Conservation (phyloP, 495 filamentous ascomycete genomes). For the Annulohypoxylon maeteangense region DNA sequence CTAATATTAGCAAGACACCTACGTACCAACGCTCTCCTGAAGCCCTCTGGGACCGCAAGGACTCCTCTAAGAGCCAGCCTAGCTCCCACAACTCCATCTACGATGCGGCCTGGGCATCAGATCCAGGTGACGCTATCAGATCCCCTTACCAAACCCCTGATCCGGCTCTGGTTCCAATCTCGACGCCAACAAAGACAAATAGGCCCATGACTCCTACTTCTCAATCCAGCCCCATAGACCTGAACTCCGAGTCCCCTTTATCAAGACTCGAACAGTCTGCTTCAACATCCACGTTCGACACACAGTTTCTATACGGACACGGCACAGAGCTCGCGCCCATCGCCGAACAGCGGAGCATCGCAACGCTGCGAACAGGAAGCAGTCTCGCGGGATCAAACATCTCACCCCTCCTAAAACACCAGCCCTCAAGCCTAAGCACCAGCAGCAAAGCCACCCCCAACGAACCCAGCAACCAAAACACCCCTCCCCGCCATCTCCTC, state of each 20-base stretch:
- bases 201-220: slow-evolving; percentile 35
- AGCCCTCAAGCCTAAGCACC: slow-evolving; percentile 33
- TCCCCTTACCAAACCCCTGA: slow-evolving; percentile 40
- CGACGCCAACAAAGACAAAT: neutral
- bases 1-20: slow-evolving; percentile 26
- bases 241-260: slow-evolving; percentile 41
- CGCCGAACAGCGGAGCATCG: slow-evolving; percentile 52
- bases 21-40: slow-evolving; percentile 16
- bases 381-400: slow-evolving; percentile 43
- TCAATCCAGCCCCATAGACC: slow-evolving; percentile 27
- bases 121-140: slow-evolving; percentile 35
- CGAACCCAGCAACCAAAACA: neutral
- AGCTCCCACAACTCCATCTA: slow-evolving; percentile 53
- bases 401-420: slow-evolving; percentile 41
- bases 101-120: slow-evolving; percentile 49
- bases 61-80: slow-evolving; percentile 51
- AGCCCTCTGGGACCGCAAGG: slow-evolving; percentile 45
- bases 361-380: slow-evolving; percentile 40
- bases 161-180: slow-evolving; percentile 7
- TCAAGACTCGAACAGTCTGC: slow-evolving; percentile 17
- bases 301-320: slow-evolving; percentile 52
- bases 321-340: slow-evolving; percentile 55
- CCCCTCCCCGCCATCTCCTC: slow-evolving; percentile 14
- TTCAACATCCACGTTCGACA: slow-evolving; percentile 29
- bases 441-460: slow-evolving; percentile 14